These are phyloP conservation scores for Lippia alba DNA, from an alignment of 305 asterid genomes.

Conservation along the genomic window DNA sequence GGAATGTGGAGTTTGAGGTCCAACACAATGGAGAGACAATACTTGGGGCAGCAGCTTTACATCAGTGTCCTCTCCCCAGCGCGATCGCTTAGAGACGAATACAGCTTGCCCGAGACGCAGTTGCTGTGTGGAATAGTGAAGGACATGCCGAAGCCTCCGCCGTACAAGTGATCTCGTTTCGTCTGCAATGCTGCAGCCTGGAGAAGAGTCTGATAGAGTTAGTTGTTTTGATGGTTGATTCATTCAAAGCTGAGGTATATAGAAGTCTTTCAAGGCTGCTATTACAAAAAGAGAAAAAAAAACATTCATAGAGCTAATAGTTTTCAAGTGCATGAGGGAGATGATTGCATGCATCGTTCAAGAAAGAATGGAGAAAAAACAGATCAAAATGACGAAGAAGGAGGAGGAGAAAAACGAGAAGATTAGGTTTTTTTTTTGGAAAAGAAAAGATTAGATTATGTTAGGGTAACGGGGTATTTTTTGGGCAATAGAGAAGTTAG, in stretches of 20 bases:
- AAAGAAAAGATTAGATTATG: not conserved
- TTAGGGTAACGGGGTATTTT: not conserved
- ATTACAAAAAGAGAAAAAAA: not conserved
- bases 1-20: constrained; percentile 83
- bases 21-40: constrained; percentile 44
- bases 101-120: constrained; percentile 48
- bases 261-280: not conserved
- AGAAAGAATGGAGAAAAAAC: constrained; percentile 5
- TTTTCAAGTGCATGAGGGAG: not conserved
- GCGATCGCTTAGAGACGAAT: constrained; percentile 63
- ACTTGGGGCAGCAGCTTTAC: constrained; percentile 73
- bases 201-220: not conserved
- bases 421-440: not conserved
- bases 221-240: not conserved
- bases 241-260: not conserved
- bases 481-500: not conserved
- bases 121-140: constrained; percentile 60
- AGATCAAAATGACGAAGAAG: not conserved
- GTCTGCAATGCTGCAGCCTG: too few relatives aligned
- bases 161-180: constrained; percentile 11
- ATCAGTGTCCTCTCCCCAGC: constrained; percentile 62
- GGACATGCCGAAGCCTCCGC: constrained; percentile 55
- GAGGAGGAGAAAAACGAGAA: not conserved
- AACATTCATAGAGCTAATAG: not conserved
- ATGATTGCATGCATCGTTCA: constrained; percentile 3